A percentile compares a stretch with the other conserved stretches of the same genome.
Evolutionary conservation across 192 early-diverging fungal species (phyloP).

Genomic region (Phlyctochytrium planicorne): DNA sequence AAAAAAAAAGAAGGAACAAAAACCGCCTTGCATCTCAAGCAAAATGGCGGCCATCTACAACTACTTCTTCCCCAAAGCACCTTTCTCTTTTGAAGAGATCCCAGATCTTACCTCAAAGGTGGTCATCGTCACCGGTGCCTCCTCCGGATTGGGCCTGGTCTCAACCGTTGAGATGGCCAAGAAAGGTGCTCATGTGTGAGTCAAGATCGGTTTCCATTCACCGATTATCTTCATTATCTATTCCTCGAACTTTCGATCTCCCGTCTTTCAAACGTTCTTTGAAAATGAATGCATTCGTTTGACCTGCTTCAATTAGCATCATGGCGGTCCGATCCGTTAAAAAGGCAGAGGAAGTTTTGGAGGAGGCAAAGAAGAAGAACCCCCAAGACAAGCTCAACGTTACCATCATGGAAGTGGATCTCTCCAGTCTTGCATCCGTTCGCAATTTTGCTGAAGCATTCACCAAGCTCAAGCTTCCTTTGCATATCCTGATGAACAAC

Average conservation of each 20-base stretch:
- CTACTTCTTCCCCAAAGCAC: no score
- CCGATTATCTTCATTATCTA: no score
- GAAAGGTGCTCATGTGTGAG: neutral
- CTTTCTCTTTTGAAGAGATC: neutral
- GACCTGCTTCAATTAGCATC: slow-evolving; percentile 17
- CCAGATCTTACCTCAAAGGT: slow-evolving; percentile 12
- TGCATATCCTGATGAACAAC: slow-evolving; percentile 36
- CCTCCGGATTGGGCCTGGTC: slow-evolving; percentile 13
- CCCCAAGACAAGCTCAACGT: slow-evolving; percentile 10
- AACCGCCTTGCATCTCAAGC: no score
- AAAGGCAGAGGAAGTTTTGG: slow-evolving; percentile 24
- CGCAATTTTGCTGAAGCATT: slow-evolving; percentile 35
- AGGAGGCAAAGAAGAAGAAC: slow-evolving; percentile 8
- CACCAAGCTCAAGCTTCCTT: slow-evolving; percentile 10
- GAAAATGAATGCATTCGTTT: no score
- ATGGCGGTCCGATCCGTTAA: slow-evolving; percentile 17
- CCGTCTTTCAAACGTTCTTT: no score
- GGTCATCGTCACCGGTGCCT: slow-evolving; percentile 29
- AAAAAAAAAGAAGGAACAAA: no score
- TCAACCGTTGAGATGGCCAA: slow-evolving; percentile 1
- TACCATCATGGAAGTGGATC: slow-evolving; percentile 31
- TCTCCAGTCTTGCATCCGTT: slow-evolving; percentile 32
- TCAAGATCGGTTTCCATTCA: no score
- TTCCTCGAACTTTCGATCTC: no score
- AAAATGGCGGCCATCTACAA: no score